Percentiles rank a stretch among this genome's conserved stretches.
These are phyloP conservation scores for Ceratocystis destructans DNA, from an alignment of 2,329 filamentous ascomycete species.

Conservation along the genomic window DNA sequence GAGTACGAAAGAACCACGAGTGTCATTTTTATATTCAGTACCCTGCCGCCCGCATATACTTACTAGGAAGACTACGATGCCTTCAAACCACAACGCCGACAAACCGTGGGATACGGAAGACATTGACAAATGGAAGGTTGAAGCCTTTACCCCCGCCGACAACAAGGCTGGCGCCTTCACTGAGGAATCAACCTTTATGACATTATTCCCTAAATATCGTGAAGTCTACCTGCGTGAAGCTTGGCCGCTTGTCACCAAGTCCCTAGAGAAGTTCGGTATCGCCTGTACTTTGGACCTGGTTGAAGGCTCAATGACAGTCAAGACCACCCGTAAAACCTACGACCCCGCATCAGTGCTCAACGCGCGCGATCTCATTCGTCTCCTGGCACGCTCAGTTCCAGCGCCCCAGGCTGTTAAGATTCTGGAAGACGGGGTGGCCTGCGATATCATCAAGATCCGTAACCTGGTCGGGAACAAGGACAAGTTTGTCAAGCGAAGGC, in stretches of 20 bases:
- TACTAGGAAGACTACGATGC: slow-evolving; percentile 40
- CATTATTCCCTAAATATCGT: slow-evolving; percentile 88
- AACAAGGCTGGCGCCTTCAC: slow-evolving; percentile 75
- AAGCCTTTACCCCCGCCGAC: slow-evolving; percentile 72
- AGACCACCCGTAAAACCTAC: slow-evolving; percentile 80
- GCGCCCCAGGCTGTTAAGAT: slow-evolving; percentile 90
- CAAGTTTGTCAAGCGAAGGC: slow-evolving; percentile 84
- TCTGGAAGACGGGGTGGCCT: slow-evolving; percentile 77
- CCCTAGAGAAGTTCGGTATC: slow-evolving; percentile 76
- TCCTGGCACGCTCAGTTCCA: slow-evolving; percentile 81
- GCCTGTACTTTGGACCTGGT: slow-evolving; percentile 87
- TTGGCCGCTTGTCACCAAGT: slow-evolving; percentile 81
- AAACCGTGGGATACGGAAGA: slow-evolving; percentile 96
- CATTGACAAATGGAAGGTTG: slow-evolving; percentile 93
- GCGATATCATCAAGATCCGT: slow-evolving; percentile 92
- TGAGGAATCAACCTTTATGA: slow-evolving; percentile 82
- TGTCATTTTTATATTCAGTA: neutral
- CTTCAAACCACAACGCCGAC: slow-evolving; percentile 75
- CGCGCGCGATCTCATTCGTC: slow-evolving; percentile 83
- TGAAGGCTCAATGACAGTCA: slow-evolving; percentile 92
- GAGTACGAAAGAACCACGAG: neutral
- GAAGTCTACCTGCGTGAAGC: slow-evolving; percentile 85
- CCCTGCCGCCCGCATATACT: neutral
- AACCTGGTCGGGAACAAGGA: slow-evolving; percentile 87
- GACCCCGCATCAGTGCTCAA: slow-evolving; percentile 90